These are phyloP conservation scores for Boehmeria nivea DNA, from an alignment of 306 rosid genomes.

Conservation along the genomic window DNA sequence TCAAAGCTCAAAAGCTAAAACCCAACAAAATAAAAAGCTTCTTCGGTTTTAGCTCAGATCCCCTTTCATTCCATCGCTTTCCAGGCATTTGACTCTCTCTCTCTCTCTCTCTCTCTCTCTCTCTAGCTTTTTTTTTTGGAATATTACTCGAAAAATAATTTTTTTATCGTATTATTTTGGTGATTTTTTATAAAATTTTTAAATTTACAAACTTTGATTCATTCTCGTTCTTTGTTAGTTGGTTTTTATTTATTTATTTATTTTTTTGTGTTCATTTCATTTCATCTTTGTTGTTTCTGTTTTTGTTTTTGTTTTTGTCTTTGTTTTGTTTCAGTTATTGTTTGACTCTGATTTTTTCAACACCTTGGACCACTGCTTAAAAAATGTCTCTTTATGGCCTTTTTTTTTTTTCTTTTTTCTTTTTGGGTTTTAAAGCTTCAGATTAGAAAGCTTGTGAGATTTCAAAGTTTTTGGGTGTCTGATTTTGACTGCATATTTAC, in stretches of 20 bases:
- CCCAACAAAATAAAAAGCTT: slow-evolving; percentile 14
- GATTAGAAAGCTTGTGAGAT: slow-evolving; percentile 6
- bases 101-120: slow-evolving; percentile 35
- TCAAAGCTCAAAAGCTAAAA: slow-evolving; percentile 31
- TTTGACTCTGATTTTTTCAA: slow-evolving; percentile 59
- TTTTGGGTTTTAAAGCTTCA: neutral
- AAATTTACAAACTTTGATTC: slow-evolving; percentile 23
- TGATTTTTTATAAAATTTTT: neutral
- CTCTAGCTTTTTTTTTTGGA: too few species aligned
- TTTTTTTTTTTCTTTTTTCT: neutral
- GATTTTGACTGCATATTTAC: slow-evolving; percentile 32
- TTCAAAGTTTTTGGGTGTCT: slow-evolving; percentile 22
- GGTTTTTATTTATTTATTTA: slow-evolving; percentile 1
- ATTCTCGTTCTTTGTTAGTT: slow-evolving; percentile 27
- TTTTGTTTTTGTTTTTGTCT: slow-evolving; percentile 3
- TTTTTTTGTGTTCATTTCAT: neutral
- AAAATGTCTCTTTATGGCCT: neutral
- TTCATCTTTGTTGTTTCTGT: too few species aligned
- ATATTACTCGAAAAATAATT: slow-evolving; percentile 10
- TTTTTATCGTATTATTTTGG: slow-evolving; percentile 7
- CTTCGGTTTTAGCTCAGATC: slow-evolving; percentile 43
- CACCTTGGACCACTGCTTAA: slow-evolving; percentile 20
- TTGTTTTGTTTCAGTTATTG: slow-evolving; percentile 19
- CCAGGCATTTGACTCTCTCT: slow-evolving; percentile 49
- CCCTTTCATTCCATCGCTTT: slow-evolving; percentile 50